These are phyloP conservation scores for Mycosphaerella sp. DNA, from an alignment of 2,329 filamentous ascomycete species.

Conservation along the genomic window DNA sequence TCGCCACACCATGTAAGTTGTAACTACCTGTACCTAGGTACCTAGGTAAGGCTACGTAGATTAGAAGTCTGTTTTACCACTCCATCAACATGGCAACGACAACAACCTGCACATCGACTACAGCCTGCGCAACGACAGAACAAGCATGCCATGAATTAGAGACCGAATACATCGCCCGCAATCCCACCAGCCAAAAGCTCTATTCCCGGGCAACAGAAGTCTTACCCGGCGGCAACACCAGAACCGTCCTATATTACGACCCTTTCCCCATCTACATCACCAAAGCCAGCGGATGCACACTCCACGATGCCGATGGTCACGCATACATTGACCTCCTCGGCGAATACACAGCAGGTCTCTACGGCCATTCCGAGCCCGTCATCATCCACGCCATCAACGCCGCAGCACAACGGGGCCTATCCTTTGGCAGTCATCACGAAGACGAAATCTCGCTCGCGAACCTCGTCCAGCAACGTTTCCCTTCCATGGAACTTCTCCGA, in stretches of 20 bases:
- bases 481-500: constrained; percentile 48
- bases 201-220: constrained; percentile 30
- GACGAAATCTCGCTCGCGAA: constrained; percentile 49
- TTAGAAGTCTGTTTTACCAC: too few relatives aligned
- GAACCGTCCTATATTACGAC: constrained; percentile 33
- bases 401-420: constrained; percentile 46
- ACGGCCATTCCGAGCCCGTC: constrained; percentile 56
- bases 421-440: constrained; percentile 48
- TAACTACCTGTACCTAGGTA: not conserved
- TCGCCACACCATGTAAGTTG: too few relatives aligned
- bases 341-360: constrained; percentile 60
- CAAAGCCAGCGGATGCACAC: constrained; percentile 25
- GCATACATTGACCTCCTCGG: constrained; percentile 54
- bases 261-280: constrained; percentile 36
- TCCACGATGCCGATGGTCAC: constrained; percentile 30
- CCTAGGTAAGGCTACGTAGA: too few relatives aligned
- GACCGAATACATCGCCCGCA: constrained; percentile 5
- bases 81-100: not conserved
- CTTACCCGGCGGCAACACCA: constrained; percentile 37
- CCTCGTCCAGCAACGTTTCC: constrained; percentile 50
- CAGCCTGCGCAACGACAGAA: not conserved
- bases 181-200: constrained; percentile 16
- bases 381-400: constrained; percentile 48
- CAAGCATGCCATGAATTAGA: constrained; percentile 5
- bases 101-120: not conserved